These are phyloP conservation scores for Parietichytrium sp. DNA, from an alignment of 108 stramenopile species.

Conservation along the genomic window DNA sequence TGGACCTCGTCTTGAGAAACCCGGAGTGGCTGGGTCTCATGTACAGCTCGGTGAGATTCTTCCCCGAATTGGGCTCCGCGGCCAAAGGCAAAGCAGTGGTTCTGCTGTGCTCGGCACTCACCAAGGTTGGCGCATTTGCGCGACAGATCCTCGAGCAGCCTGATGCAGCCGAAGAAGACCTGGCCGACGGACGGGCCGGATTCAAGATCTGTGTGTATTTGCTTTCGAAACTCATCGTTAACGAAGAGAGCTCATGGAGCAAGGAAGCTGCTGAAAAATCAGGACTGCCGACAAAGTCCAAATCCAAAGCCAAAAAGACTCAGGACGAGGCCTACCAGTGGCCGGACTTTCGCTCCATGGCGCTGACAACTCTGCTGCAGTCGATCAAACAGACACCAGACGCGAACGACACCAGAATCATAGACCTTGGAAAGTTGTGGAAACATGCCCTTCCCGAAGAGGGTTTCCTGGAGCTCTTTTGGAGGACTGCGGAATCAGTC, in stretches of 20 bases:
- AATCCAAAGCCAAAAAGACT: neutral
- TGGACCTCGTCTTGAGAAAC: constrained; percentile 4
- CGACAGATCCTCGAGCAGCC: neutral
- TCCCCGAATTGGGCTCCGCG: neutral
- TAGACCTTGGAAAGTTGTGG: constrained; percentile 27
- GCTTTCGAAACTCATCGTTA: neutral
- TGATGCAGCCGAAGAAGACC: neutral
- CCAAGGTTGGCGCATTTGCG: neutral
- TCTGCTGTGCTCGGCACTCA: neutral
- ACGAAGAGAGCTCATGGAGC: constrained; percentile 1
- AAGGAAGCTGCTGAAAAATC: too few relatives aligned
- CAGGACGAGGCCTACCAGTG: neutral
- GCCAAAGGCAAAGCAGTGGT: neutral
- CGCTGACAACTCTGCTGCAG: neutral
- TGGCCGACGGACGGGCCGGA: neutral
- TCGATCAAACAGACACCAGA: neutral
- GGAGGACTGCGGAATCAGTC: neutral
- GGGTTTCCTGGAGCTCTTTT: constrained; percentile 1
- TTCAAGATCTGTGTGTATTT: neutral
- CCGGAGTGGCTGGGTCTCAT: neutral
- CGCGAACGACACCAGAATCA: neutral
- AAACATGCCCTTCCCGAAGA: constrained; percentile 22
- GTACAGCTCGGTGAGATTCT: constrained; percentile 27
- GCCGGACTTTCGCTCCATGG: neutral
- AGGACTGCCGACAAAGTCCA: too few relatives aligned